Evolutionary conservation across 2,329 filamentous ascomycete genomes (phyloP), one percentile per base, ranked within the genome.

Genomic region (Xylariaceae sp.): DNA sequence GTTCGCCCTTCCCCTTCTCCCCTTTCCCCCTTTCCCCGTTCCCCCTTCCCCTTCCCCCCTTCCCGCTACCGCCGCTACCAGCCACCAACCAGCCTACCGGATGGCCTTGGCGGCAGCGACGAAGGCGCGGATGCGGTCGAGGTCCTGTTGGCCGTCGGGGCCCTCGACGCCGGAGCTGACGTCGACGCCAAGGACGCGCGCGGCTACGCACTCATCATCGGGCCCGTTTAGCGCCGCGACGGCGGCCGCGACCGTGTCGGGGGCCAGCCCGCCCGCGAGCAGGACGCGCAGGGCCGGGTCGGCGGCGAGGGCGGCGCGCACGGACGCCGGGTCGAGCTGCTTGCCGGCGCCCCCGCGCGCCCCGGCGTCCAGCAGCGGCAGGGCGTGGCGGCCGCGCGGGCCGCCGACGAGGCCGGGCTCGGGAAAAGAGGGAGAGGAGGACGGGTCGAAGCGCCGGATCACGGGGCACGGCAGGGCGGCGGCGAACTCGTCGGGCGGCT

Each of bases 131-230:
- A 98, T 96, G 64, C 83, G 93, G 13, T 77, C 74, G 37, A 90
- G 50, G 58, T 80, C 83, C 60, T 98, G 92, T 53, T 77, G 67
- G 3, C 88, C 90, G 47, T 82, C 74, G 22, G 77, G 68, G 51
- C 85, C 79, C 61, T 96, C 92, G 3, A 98, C 88, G 1, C 93
- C 93, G 52, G 86, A 94, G 58, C 88, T 94, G 14, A 94, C 86
- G 64, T 98, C 92, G 3, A 98, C 83, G 2, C 82, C 89, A 21
- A 88, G 65, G 10, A 95, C 75, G 39, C 80, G 75, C 8, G 67
- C 67, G 17, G 67, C 68, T 9, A 95, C 75, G 39, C 80, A 75
- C 8, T 66, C 67, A 17, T 67, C 68, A 17, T 67, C 66, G 8
- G 75, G 56, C 5, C 72, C 65, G 0, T 78, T 81, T 12, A 90